These are phyloP conservation scores for Lentinula novae-zelandiae DNA, from an alignment of 1,284 basidiomycete species.

Conservation along the genomic window DNA sequence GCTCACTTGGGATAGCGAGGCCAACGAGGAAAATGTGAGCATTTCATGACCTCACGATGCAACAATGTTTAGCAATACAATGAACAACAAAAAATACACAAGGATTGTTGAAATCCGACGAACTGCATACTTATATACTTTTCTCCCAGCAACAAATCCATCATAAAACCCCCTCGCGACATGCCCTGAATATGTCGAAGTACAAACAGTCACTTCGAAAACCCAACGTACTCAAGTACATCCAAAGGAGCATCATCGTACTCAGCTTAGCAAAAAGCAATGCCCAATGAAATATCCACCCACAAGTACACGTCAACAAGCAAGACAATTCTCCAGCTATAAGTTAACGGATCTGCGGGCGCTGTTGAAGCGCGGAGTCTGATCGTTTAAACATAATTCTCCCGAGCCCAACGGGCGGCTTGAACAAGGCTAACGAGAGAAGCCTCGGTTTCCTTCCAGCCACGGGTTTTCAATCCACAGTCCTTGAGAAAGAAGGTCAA, in stretches of 20 bases:
- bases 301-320: conserved; percentile 8
- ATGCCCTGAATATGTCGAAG: neutral
- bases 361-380: conserved; percentile 87
- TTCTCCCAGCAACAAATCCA: neutral
- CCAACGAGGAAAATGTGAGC: neutral
- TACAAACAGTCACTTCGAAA: neutral
- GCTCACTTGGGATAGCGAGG: too few relatives aligned
- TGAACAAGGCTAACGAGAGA: conserved; percentile 87
- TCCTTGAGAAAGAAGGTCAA: conserved; percentile 31
- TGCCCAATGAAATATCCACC: conserved; percentile 8
- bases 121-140: conserved; percentile 6
- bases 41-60: neutral
- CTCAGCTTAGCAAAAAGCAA: conserved; percentile 2
- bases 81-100: conserved; percentile 8
- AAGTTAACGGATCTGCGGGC: conserved; percentile 28
- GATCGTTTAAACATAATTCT: conserved; percentile 63
- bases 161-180: conserved; percentile 6
- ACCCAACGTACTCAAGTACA: neutral
- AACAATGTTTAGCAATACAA: neutral
- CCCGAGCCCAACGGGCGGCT: conserved; percentile 87
- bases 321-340: conserved; percentile 1
- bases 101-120: conserved; percentile 17
- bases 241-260: neutral
- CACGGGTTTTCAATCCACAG: conserved; percentile 91
- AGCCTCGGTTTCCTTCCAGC: conserved; percentile 94